phyloP scores from a whole-genome alignment of 768 basidiomycete genomes.

The Lentinus brumalis region DNA sequence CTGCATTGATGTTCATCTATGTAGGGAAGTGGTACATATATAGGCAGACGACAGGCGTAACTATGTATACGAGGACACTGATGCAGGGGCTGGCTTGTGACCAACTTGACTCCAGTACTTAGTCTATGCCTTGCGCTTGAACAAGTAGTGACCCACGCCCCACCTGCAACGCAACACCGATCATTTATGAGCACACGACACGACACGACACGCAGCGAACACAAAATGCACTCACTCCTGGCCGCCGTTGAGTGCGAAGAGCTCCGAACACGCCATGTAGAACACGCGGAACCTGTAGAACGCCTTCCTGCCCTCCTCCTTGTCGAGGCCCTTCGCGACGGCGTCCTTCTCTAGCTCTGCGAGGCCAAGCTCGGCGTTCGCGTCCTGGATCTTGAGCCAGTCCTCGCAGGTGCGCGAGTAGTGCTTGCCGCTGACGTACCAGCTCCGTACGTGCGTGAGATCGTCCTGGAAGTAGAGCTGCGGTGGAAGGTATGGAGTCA shows the following conservation, averaged over 20 bases:
- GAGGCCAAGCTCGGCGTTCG: constrained; percentile 50
- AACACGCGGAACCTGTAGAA: constrained; percentile 71
- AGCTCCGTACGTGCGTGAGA: constrained; percentile 56
- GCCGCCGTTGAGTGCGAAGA: constrained; percentile 62
- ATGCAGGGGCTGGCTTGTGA: too few relatives aligned
- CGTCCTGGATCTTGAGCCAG: constrained; percentile 64
- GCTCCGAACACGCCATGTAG: constrained; percentile 70
- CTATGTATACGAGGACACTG: too few relatives aligned
- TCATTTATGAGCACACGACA: not conserved
- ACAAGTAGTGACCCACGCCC: constrained; percentile 60
- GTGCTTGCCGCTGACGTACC: constrained; percentile 65
- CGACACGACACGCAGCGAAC: constrained; percentile 14
- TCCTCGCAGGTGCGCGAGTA: constrained; percentile 66
- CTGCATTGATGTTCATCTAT: too few relatives aligned
- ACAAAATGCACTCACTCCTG: constrained; percentile 53
- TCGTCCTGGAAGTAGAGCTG: constrained; percentile 68
- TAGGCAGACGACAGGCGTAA: too few relatives aligned
- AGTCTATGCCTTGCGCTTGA: constrained; percentile 37
- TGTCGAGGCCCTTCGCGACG: constrained; percentile 43
- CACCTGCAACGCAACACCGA: constrained; percentile 39
- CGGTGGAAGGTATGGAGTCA: not conserved
- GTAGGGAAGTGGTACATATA: too few relatives aligned
- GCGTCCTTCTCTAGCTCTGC: constrained; percentile 52
- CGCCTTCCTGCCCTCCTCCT: constrained; percentile 56
- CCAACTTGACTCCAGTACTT: too few relatives aligned